A percentile compares a stretch with the other conserved stretches of the same genome.
phyloP scores from a whole-genome alignment of 2,329 filamentous ascomycete species.

The Claviceps quebecensis region DNA sequence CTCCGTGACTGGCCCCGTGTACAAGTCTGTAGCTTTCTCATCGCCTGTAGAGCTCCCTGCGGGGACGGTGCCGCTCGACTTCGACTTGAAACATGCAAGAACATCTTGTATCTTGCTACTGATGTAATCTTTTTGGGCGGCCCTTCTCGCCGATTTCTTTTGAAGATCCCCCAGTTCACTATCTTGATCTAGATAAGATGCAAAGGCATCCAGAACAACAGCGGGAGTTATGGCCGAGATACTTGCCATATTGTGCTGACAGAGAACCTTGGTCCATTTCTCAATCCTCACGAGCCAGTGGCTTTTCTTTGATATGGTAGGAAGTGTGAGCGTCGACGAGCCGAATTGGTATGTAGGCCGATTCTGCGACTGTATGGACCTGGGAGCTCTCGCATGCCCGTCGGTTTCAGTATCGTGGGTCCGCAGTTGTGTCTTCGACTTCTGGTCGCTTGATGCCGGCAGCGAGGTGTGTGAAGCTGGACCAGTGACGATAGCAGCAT shows the following conservation, averaged over 20 bases:
- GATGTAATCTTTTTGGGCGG: constrained; percentile 14
- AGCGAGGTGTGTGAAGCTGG: not conserved
- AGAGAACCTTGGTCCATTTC: constrained; percentile 21
- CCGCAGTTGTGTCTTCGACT: not conserved
- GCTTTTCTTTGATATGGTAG: constrained; percentile 15
- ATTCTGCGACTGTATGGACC: constrained; percentile 10
- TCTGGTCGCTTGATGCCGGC: not conserved
- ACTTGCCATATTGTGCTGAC: constrained; percentile 12
- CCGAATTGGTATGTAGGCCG: constrained; percentile 11
- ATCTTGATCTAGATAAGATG: constrained; percentile 17
- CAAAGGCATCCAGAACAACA: constrained; percentile 15
- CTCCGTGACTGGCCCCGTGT: not conserved
- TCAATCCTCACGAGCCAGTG: constrained; percentile 22
- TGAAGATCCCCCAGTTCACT: constrained; percentile 18
- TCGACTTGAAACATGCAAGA: constrained; percentile 9
- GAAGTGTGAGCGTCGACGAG: constrained; percentile 14
- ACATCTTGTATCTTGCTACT: constrained; percentile 12
- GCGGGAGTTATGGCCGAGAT: constrained; percentile 12
- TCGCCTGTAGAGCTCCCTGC: not conserved
- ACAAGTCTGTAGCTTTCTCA: not conserved
- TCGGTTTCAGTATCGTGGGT: not conserved
- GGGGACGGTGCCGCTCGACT: not conserved
- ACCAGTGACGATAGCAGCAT: not conserved
- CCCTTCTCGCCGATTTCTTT: constrained; percentile 19
- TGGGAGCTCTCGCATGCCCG: not conserved